A percentile compares a stretch with the other conserved stretches of the same genome.
Conservation (phyloP, 495 filamentous ascomycete genomes). For the Penicillium angulare region DNA sequence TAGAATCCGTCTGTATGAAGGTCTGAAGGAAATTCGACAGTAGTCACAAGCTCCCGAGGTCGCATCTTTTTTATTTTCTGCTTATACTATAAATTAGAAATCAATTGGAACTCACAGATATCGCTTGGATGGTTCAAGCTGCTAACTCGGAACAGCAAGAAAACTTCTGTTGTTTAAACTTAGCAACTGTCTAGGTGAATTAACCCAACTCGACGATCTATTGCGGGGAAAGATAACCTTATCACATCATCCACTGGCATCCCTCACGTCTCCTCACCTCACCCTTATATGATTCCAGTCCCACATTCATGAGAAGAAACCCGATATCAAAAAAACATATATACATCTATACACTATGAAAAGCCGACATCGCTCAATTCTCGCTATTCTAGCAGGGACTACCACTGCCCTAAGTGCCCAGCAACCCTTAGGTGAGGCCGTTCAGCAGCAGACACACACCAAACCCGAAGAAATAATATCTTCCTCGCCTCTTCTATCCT, state of each 20-base stretch:
- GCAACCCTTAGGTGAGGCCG: not conserved
- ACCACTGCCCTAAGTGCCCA: not conserved
- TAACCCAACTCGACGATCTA: not conserved
- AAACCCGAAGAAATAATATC: not conserved
- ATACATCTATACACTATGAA: not conserved
- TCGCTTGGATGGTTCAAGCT: not conserved
- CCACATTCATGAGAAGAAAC: no score
- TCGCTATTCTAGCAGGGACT: not conserved
- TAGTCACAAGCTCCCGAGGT: conserved; percentile 15
- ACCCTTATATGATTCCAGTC: no score
- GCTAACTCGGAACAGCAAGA: no score
- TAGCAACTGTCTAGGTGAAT: not conserved
- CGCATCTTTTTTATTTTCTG: conserved; percentile 15
- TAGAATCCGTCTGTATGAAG: conserved; percentile 45
- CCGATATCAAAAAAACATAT: no score
- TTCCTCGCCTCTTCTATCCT: not conserved
- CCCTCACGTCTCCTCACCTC: not conserved
- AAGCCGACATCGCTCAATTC: not conserved
- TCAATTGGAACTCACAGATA: no score
- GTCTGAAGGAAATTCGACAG: conserved; percentile 8
- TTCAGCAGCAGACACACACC: not conserved
- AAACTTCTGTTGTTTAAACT: no score
- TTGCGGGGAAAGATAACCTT: conserved; percentile 1
- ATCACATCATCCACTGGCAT: not conserved
- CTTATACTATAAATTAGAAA: no score